Base-by-base conservation (phyloP, 805 yeast genomes). In the Candida maris region DNA sequence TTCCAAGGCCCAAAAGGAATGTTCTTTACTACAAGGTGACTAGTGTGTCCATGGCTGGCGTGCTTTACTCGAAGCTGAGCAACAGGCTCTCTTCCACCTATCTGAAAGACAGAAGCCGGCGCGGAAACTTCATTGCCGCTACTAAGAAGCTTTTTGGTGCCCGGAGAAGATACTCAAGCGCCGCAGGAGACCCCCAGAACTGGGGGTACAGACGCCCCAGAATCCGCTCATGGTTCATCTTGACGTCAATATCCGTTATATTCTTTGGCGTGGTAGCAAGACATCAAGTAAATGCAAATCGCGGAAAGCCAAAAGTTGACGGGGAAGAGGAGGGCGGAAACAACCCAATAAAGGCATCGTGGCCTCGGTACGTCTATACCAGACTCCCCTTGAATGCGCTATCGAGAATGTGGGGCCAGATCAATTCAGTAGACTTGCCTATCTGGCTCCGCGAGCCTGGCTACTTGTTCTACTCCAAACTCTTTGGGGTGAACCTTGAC, bases 391-490 rank as follows among this genome's bases (percentile, higher is more conserved):
- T 93, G 56, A 87, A 89, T 56, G 85, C 96, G 1, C 69, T 88
- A 22, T 88, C 97, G 1, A 75, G 99, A 43, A 63, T 91, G 30
- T 93, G 99, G 99, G 99, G 99, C 21, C 79, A 77, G 51, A 73
- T 93, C 39, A 93, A 93, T 57, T 79, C 80, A 38, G 71, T 89
- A 30, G 81, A 78, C 30, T 68, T 93, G 44, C 99, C 99, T 0
- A 71, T 79, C 18, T 87, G 96, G 94, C 52, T 91, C 42, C 74
- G 99, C 50, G 77, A 72, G 8, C 93, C 94, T 15, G 80, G 96
- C 6, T 93, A 71, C 63, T 73, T 69, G 53, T 68, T 89, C 37
- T 93, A 93, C 57, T 75, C 96, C 2, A 67, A 71, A 34, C 40
- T 84, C 19, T 93, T 93, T 60, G 96, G 96, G 7, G 98, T 81